Evolutionary conservation across 2,329 filamentous ascomycete genomes (phyloP).

Genomic region (Colletotrichum cuscutae): DNA sequence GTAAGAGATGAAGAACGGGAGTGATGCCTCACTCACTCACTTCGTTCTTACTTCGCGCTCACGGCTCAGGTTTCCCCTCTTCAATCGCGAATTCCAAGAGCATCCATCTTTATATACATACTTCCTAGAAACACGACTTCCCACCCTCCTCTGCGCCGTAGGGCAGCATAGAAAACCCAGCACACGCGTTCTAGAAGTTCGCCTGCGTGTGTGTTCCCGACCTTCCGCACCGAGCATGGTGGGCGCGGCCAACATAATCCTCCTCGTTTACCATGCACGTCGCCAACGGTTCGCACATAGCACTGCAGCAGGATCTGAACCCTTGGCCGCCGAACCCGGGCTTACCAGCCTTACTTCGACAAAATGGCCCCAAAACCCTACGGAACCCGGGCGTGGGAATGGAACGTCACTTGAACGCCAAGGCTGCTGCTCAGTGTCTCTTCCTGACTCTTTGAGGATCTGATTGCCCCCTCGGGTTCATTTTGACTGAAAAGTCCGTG

Average conservation of each 20-base stretch:
- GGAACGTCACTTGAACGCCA: neutral
- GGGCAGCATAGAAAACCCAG: neutral
- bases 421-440: neutral
- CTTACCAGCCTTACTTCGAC: neutral
- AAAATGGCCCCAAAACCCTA: neutral
- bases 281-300: neutral
- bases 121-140: neutral
- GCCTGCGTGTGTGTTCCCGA: neutral
- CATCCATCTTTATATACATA: neutral
- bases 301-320: neutral
- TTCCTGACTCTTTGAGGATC: neutral
- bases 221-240: conserved; percentile 9
- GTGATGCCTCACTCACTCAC: neutral
- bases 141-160: neutral
- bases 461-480: neutral
- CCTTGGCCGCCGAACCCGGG: neutral
- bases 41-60: neutral
- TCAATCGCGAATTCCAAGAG: neutral
- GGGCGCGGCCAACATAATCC: neutral
- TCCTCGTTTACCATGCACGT: neutral
- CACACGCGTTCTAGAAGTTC: neutral
- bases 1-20: neutral
- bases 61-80: neutral
- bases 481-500: neutral
- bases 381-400: neutral